Base-by-base conservation (phyloP, 179 eudicot species). In the Pouteria campechiana region DNA sequence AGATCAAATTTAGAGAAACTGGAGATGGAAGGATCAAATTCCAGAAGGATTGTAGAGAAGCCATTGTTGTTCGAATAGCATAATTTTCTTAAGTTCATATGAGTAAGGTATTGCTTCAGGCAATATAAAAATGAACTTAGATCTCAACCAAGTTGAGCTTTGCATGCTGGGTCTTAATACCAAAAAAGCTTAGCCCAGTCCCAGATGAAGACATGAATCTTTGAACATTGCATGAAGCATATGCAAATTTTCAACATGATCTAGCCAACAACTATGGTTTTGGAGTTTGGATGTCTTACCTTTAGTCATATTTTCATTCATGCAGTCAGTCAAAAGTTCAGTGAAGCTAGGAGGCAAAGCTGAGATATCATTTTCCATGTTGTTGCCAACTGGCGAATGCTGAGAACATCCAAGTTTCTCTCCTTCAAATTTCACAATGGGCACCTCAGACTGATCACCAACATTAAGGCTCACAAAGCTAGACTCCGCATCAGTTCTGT, bases 301-400 rank as follows among this genome's bases (percentile, higher is more conserved):
- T n/a, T n/a, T n/a, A n/a, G n/a, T n/a, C n/a, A n/a, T n/a, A n/a
- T n/a, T n/a, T n/a, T n/a, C n/a, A n/a, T n/a, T n/a, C n/a, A n/a
- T n/a, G n/a, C 13, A 17, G 30, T 27, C 19, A 18, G 27, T 13
- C 1, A 50, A 19, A 12, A 27, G 21, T n/a, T 16, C 8, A 6
- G 34, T 17, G 44, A 49, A 49, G 44, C 41, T 35, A 21, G 13
- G 16, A 16, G 42, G 41, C 32, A 34, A 34, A 14, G 32, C 22
- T 15, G 22, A 25, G 7, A 8, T 17, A 0, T 27, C 14, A 35
- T 25, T 44, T 36, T 18, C 23, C 3, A 23, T 1, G 2, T 37
- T 44, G 20, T 29, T 10, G n/a, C 32, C 18, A 50, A 17, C 7
- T 50, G 44, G 7, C 39, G 55, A 10, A 33, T 25, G 23, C 54